Conservation (phyloP, 2,329 filamentous ascomycete species). For the Aspergillus sp. region DNA sequence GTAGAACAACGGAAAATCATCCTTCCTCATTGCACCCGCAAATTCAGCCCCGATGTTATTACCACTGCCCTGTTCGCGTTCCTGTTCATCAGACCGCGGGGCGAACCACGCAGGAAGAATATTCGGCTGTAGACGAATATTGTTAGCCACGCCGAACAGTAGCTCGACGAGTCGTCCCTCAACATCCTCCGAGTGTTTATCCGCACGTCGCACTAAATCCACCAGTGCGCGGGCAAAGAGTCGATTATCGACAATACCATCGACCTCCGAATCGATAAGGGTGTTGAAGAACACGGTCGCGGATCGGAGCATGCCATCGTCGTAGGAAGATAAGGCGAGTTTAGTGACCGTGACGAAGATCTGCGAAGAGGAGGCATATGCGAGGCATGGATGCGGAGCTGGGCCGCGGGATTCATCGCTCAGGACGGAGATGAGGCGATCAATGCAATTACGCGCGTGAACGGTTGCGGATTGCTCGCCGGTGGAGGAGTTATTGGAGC, state of each 20-base stretch:
- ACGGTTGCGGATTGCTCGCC: constrained; percentile 54
- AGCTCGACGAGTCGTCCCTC: constrained; percentile 90
- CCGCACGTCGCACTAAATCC: constrained; percentile 76
- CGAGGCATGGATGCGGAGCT: constrained; percentile 86
- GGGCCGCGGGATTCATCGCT: constrained; percentile 87
- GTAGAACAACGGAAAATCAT: constrained; percentile 95
- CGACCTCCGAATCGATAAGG: constrained; percentile 93
- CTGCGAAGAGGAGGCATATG: constrained; percentile 81
- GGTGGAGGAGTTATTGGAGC: constrained; percentile 54
- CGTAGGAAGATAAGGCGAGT: constrained; percentile 80
- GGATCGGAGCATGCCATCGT: constrained; percentile 82
- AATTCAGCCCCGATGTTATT: constrained; percentile 65
- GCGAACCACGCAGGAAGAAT: constrained; percentile 93
- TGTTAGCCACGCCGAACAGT: constrained; percentile 93
- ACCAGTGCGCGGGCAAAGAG: constrained; percentile 85
- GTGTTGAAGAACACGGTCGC: constrained; percentile 86
- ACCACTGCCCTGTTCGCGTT: constrained; percentile 37
- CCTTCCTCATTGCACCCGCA: constrained; percentile 80
- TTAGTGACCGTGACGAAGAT: constrained; percentile 88
- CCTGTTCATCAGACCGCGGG: constrained; percentile 50
- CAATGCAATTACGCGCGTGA: constrained; percentile 55
- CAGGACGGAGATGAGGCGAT: constrained; percentile 67
- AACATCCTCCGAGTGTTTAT: constrained; percentile 69
- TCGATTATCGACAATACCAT: constrained; percentile 85
- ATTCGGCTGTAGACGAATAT: constrained; percentile 84